phyloP scores from a whole-genome alignment of 2,329 filamentous ascomycete species.

The Domatiomyces catenatus region DNA sequence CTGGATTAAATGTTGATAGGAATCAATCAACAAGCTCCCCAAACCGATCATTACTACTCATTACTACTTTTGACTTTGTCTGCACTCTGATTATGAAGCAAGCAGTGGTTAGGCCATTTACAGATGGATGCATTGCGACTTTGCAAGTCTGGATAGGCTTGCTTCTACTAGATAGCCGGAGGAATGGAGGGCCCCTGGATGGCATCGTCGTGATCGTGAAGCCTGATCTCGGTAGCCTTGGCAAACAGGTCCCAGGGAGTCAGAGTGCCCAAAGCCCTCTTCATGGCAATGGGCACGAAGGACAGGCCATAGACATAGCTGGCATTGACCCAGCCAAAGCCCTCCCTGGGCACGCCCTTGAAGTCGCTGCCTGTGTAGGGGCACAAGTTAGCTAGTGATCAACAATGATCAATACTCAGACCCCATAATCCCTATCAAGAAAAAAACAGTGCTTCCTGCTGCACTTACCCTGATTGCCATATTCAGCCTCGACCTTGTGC shows the following conservation, averaged over 20 bases:
- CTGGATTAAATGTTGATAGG: background rate
- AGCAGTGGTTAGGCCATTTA: background rate
- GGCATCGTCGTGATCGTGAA: conserved; percentile 3
- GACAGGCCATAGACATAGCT: conserved; percentile 90
- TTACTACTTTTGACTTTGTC: background rate
- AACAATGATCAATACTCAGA: background rate
- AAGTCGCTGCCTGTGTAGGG: conserved; percentile 42
- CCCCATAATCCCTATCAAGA: too few relatives aligned
- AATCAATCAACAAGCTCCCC: background rate
- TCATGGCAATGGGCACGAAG: conserved; percentile 77
- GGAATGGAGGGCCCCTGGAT: background rate
- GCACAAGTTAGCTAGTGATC: background rate
- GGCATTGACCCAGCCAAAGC: conserved; percentile 97
- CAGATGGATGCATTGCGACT: background rate
- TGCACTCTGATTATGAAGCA: background rate
- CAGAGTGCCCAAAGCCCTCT: conserved; percentile 70
- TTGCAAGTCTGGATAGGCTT: background rate
- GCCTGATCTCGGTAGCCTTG: conserved; percentile 39
- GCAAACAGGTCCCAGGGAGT: conserved; percentile 75
- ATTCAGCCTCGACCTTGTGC: conserved; percentile 89
- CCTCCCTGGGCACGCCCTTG: conserved; percentile 80
- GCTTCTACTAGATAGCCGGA: background rate
- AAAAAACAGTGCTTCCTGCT: background rate
- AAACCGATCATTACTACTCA: background rate
- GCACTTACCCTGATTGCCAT: conserved; percentile 69